Evolutionary conservation across 257 asterid genomes (phyloP).

Genomic region (Penstemon eatonii): DNA sequence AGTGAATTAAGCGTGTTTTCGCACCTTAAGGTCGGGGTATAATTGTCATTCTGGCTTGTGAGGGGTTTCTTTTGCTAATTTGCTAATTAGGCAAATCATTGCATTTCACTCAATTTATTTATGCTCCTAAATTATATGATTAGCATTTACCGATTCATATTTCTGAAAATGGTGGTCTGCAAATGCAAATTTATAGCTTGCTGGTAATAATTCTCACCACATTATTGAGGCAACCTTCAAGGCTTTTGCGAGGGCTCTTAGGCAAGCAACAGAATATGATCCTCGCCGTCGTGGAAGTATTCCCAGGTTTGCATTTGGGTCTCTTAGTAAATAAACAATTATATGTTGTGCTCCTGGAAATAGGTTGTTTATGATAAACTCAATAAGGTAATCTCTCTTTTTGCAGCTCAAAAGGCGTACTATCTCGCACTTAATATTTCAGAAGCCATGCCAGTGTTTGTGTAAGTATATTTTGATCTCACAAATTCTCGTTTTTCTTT

Average conservation of each 20-base stretch:
- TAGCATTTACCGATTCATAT: neutral
- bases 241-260: conserved; percentile 98
- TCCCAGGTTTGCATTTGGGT: conserved; percentile 64
- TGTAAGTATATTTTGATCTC: conserved; percentile 2
- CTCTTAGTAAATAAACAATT: neutral
- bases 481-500: neutral
- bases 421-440: conserved; percentile 58
- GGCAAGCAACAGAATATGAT: conserved; percentile 90
- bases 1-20: too few relatives aligned
- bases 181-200: conserved; percentile 52
- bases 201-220: conserved; percentile 95
- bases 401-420: conserved; percentile 85
- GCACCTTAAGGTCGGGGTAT: too few relatives aligned
- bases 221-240: conserved; percentile 97
- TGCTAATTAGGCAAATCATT: too few relatives aligned
- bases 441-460: conserved; percentile 2
- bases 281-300: conserved; percentile 82
- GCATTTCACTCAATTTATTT: neutral
- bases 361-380: conserved; percentile 12
- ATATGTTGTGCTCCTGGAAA: neutral
- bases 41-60: too few relatives aligned
- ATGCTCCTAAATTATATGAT: neutral
- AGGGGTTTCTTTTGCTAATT: neutral
- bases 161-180: conserved; percentile 6
- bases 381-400: conserved; percentile 8